Base-by-base conservation (phyloP, 2,329 filamentous ascomycete species). In the Trichoderma brevicompactum region DNA sequence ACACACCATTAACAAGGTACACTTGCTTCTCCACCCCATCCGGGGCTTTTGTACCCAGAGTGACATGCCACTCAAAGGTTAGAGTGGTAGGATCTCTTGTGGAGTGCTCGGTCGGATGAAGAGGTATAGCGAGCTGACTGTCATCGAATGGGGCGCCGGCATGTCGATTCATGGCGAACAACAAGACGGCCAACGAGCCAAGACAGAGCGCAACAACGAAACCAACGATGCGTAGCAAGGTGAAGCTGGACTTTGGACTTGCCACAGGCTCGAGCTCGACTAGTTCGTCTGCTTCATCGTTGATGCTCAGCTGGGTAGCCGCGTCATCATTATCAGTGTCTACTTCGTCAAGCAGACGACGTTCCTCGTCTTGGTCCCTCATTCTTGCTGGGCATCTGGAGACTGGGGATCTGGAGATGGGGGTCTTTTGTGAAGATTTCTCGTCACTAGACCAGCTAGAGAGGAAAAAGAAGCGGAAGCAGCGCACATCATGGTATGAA, bases 11-110 rank as follows among this genome's bases (percentile, higher is more conserved):
- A 10, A 73, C 66, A 7, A 72, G 69, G 56, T 72, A 73, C 3
- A 73, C 70, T 36, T 63, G 58, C 65, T 72, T 73, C 65, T 70
- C 64, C 23, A 73, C 71, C 1, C 70, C 70, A 17, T 72, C 71
- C 4, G 71, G 71, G 12, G 67, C 46, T 43, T 62, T 63, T 4
- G 19, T 46, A 7, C 66, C 69, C 13, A 64, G n/a, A 0, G 69
- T 71, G 17, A 72, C 54, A 50, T 68, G 69, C 70, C 70, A 72
- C 15, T 68, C 52, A 48, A 72, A 69, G 2, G 60, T 53, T 7
- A 70, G 61, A 2, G 69, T 69, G 17, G 59, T 65, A 10, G 68
- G 64, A 28, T 59, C 48, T 38, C 69, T 64, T 7, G 50, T 38
- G 10, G n/a, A 38, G 53, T 71, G 69, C 34, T 67, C 49, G 15